Percentiles rank a stretch among this genome's conserved stretches.
phyloP scores from a whole-genome alignment of 768 basidiomycete species.

The Boletus sp. region DNA sequence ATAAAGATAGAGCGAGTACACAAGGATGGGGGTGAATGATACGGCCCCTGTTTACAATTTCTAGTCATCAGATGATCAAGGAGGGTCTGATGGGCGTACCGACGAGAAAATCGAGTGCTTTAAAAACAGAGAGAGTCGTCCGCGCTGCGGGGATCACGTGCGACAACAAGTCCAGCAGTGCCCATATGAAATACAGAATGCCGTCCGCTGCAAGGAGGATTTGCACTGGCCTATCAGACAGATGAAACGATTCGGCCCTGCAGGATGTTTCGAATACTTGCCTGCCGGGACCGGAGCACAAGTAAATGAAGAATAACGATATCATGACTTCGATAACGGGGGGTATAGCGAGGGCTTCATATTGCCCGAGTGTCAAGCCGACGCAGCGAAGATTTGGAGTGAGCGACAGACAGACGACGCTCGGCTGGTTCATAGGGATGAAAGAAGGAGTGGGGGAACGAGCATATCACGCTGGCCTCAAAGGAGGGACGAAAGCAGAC shows the following conservation, averaged over 20 bases:
- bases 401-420: slow-evolving; percentile 63
- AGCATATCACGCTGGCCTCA: slow-evolving; percentile 34
- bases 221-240: slow-evolving; percentile 41
- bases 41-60: slow-evolving; percentile 36
- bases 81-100: slow-evolving; percentile 43
- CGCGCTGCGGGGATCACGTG: slow-evolving; percentile 52
- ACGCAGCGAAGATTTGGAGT: slow-evolving; percentile 71
- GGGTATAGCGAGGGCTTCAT: slow-evolving; percentile 55
- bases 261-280: slow-evolving; percentile 29
- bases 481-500: slow-evolving; percentile 42
- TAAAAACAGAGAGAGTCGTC: slow-evolving; percentile 44
- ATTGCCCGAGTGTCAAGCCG: slow-evolving; percentile 46
- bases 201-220: slow-evolving; percentile 61
- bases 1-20: slow-evolving; percentile 62
- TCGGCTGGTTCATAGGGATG: slow-evolving; percentile 37
- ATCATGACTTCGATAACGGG: slow-evolving; percentile 61
- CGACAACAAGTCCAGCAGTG: slow-evolving; percentile 58
- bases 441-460: slow-evolving; percentile 19
- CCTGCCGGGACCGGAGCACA: slow-evolving; percentile 48
- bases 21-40: slow-evolving; percentile 64
- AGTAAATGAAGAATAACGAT: slow-evolving; percentile 48
- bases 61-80: neutral
- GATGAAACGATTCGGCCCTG: neutral
- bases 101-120: slow-evolving; percentile 52
- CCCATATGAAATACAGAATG: slow-evolving; percentile 55